Evolutionary conservation across 805 yeast genomes (phyloP).

Genomic region (Metschnikowia arizonensis): DNA sequence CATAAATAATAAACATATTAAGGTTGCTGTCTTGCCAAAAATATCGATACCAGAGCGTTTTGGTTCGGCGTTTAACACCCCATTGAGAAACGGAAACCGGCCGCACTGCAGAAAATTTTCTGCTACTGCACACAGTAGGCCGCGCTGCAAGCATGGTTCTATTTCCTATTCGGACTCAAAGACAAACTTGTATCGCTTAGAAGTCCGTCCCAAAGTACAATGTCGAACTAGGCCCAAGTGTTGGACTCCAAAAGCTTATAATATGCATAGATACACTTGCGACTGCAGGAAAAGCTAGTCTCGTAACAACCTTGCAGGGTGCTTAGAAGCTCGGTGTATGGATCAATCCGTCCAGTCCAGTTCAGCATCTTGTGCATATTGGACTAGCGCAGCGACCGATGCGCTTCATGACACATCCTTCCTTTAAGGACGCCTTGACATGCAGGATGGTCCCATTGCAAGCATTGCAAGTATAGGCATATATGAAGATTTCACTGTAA

Average conservation of each 20-base stretch:
- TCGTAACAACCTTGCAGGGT: neutral
- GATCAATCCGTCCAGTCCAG: neutral
- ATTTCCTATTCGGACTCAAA: slow-evolving; percentile 2
- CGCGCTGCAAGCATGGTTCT: neutral
- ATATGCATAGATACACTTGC: neutral
- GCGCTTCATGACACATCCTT: slow-evolving; percentile 2
- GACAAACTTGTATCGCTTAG: neutral
- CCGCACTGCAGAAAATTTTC: slow-evolving; percentile 1
- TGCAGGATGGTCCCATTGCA: neutral
- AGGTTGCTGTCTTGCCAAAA: slow-evolving; percentile 5
- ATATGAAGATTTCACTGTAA: neutral
- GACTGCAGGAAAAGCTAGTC: neutral
- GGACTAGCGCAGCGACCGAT: neutral
- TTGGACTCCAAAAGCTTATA: neutral
- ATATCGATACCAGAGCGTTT: neutral
- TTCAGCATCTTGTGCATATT: neutral
- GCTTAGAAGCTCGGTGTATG: neutral
- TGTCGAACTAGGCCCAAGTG: neutral
- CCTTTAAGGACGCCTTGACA: neutral
- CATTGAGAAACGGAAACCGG: too few species aligned
- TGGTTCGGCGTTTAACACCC: neutral
- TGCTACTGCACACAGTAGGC: neutral
- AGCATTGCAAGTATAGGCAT: neutral
- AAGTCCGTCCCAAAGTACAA: neutral
- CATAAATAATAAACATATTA: neutral